Evolutionary conservation across 352 stramenopile genomes (phyloP), one percentile per base, ranked within the genome.

Genomic region (Phytophthora aleatoria): DNA sequence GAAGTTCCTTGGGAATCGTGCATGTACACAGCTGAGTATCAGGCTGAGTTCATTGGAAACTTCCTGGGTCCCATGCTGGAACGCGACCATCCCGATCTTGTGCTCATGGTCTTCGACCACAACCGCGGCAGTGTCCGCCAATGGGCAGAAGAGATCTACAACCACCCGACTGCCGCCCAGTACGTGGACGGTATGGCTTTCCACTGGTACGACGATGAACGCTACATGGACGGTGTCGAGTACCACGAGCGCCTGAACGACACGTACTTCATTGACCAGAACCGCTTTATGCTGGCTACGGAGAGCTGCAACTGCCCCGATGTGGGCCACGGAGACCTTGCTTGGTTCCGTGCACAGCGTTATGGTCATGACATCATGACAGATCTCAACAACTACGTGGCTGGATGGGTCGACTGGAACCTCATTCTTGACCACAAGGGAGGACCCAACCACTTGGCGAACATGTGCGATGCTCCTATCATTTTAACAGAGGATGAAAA

Each of bases 351-450:
- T 28, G 91, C 74, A 2, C 83, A 98, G 64, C 85, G 87, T 2
- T 95, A 97, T 28, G 86, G 79, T 2, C 90, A 97, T 71, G 90
- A 97, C 51, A 97, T 98, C 38, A 74, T 98, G 50, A 85, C 83
- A 11, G 88, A 98, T 61, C 76, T 96, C 30, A 97, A 96, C 74
- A 92, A 96, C 66, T 87, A 79, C 63, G 86, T 91, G 12, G 73
- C 82, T 38, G 90, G 90, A 2, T 98, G 92, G 92, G 86, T 97
- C 38, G 90, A 98, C 77, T 98, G 93, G 92, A 98, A 98, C 73
- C 60, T 98, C 41, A 45, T 97, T 6, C 77, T 98, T 0, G 89
- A 96, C 53, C 78, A 90, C 68, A 84, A 44, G 9, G 93, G 93
- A 28, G 93, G 93, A 5, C 92, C 93, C 3, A 98, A 98, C 75